These are phyloP conservation scores for Chaetomidium leptoderma DNA, from an alignment of 495 filamentous ascomycete genomes.

Conservation along the genomic window DNA sequence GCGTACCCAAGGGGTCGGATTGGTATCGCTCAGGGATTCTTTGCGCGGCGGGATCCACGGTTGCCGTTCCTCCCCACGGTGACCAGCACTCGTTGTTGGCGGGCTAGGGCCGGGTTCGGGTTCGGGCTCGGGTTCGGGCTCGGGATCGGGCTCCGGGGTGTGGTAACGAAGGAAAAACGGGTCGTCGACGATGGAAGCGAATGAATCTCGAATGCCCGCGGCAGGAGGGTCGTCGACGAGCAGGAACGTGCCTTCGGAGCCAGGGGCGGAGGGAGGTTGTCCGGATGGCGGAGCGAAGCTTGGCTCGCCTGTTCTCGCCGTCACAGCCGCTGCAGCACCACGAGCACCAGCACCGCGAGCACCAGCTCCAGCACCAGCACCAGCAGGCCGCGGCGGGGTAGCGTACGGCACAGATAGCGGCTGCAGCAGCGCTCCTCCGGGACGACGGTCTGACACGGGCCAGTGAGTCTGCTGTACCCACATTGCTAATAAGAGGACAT, in stretches of 20 bases:
- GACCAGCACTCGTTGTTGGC: constrained; percentile 16
- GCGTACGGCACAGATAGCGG: constrained; percentile 13
- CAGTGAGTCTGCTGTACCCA: constrained; percentile 30
- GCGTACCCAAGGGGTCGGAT: constrained; percentile 37
- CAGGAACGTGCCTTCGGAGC: constrained; percentile 29
- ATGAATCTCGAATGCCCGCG: constrained; percentile 37
- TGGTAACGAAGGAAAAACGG: constrained; percentile 42
- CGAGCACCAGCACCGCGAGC: constrained; percentile 7
- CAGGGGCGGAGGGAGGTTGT: constrained; percentile 13
- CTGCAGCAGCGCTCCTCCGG: constrained; percentile 14
- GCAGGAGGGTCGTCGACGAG: constrained; percentile 30
- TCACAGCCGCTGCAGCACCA: not conserved
- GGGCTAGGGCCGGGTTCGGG: not conserved
- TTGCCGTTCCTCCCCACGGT: constrained; percentile 35
- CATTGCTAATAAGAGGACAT: constrained; percentile 23
- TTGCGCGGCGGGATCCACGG: constrained; percentile 39
- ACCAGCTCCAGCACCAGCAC: constrained; percentile 1
- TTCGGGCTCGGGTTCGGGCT: not conserved
- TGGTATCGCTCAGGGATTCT: constrained; percentile 36
- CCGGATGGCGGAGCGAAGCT: constrained; percentile 14
- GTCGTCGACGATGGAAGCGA: constrained; percentile 44
- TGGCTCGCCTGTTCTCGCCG: constrained; percentile 15
- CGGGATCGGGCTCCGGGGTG: constrained; percentile 7
- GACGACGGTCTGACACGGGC: constrained; percentile 23
- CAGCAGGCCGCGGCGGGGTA: constrained; percentile 12